Base-by-base conservation (phyloP, 1,139 yeast species). In the Hyphopichia wangnamkhiaoensis region DNA sequence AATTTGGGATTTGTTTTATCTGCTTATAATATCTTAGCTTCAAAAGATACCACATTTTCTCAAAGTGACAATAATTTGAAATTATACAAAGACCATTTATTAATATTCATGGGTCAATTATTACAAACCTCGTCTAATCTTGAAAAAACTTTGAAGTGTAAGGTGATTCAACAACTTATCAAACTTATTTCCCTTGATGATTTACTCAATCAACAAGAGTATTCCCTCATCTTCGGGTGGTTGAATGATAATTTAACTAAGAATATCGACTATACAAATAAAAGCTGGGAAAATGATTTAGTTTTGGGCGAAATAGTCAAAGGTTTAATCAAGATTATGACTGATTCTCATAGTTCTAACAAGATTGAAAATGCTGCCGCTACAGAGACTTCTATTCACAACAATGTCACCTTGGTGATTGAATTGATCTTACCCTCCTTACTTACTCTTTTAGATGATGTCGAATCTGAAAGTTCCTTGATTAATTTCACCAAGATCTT, bases 91-190 rank as follows among this genome's bases (percentile, higher is more conserved):
- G 95, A 89, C 50, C 79, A 79, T 36, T 63, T 90, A 15, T 63
- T 88, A 31, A 77, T 82, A 39, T 68, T 83, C 37, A 60, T 87
- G 47, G 80, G 89, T 12, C 84, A 79, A 54, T 70, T 87, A 3
- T 69, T 90, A 38, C 79, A 83, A 58, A 74, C 84, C 0, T 72
- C 88, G 0, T 80, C 95, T 0, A 71, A 71, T 38, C 62, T 78
- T 27, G 95, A 86, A 50, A 80, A 81, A 19, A 76, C 89, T 0
- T 68, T 90, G 38, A 76, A 90, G 51, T 74, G 84, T 32, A 65
- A 84, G 36, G 78, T 91, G 1, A 69, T 86, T 27, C 79, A 79
- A 37, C 88, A 85, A 39, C 71, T 90, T 41, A 69, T 79, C 1
- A 77, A 79, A 42, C 54, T 85, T 38, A 63, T 78, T 18, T 65